Evolutionary conservation across 139 green algal genomes (phyloP), one percentile per base, ranked within the genome.

Genomic region (Asterochloris erici): DNA sequence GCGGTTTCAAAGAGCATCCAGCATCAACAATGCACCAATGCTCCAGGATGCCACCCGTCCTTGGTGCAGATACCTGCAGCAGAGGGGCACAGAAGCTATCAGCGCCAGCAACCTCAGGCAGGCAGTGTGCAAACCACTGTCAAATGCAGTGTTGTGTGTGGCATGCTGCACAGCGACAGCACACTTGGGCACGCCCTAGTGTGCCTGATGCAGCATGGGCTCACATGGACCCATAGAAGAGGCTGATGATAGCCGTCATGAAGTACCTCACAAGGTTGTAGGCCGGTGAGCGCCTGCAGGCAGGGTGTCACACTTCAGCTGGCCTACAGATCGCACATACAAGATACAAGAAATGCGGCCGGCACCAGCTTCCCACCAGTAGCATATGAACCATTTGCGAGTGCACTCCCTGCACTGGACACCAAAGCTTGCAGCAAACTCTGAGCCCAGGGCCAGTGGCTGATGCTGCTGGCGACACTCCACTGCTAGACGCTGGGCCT

Each of bases 181-280:
- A 54, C 38, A 54, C 38, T 54, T 54, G 38, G 38, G 38, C 38
- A 54, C 4, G 38, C 38, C 2, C 38, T 54, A 6, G 38, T 54
- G 6, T 54, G 38, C 38, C 38, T 54, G 38, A 54, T 54, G 38
- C 38, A 54, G 38, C 38, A 54, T 6, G 38, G n/a, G 38, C 38
- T 54, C 85, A 91, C 24, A 85, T 85, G 27, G 86, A 75, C 38
- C 88, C 88, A 26, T 90, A 89, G 38, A 89, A 68, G 24, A 86
- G 63, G 60, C 68, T 62, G 61, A 89, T 91, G 75, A 77, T 24
- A 26, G 87, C 24, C 1, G 88, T 91, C 86, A 90, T 88, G 2
- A 81, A 66, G 13, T 88, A 76, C 29, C 87, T 69, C 11, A 74
- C 79, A 60, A 89, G 77, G 77, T 89, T 90, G 77, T 92, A 92